phyloP scores from a whole-genome alignment of 441 rosid genomes.

The Oxalis stricta region DNA sequence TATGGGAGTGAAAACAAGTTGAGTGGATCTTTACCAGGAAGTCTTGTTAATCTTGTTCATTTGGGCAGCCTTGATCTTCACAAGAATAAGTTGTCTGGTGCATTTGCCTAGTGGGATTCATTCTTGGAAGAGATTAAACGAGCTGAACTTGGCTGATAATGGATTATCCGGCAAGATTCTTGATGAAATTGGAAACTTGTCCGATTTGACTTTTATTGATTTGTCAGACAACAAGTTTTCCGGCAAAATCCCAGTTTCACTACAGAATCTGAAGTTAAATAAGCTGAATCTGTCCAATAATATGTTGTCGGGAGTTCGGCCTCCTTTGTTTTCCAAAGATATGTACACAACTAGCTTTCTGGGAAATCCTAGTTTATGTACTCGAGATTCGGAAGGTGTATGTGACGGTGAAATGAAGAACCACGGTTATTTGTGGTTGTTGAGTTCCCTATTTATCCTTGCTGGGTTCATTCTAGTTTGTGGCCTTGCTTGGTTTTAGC shows the following conservation, averaged over 20 bases:
- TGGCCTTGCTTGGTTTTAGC: slow-evolving; percentile 75
- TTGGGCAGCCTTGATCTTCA: slow-evolving; percentile 69
- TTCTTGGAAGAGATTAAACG: slow-evolving; percentile 69
- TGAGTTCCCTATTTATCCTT: slow-evolving; percentile 54
- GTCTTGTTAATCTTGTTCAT: slow-evolving; percentile 38
- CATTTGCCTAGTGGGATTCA: slow-evolving; percentile 45
- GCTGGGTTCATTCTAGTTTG: slow-evolving; percentile 52
- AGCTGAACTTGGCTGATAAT: slow-evolving; percentile 61
- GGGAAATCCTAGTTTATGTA: slow-evolving; percentile 79
- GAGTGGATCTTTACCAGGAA: slow-evolving; percentile 50
- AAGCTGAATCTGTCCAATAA: slow-evolving; percentile 74
- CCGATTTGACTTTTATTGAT: slow-evolving; percentile 82
- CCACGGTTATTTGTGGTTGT: slow-evolving; percentile 55
- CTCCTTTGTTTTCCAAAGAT: slow-evolving; percentile 47
- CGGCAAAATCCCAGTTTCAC: slow-evolving; percentile 45
- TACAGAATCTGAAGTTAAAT: slow-evolving; percentile 83
- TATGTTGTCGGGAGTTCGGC: slow-evolving; percentile 47
- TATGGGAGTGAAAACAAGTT: slow-evolving; percentile 51
- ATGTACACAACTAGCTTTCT: slow-evolving; percentile 53
- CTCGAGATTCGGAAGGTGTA: slow-evolving; percentile 46
- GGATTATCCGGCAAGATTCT: slow-evolving; percentile 53
- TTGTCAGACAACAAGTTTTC: slow-evolving; percentile 54
- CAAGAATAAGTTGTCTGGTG: slow-evolving; percentile 48
- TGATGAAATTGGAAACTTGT: slow-evolving; percentile 45
- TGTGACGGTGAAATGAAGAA: slow-evolving; percentile 44